Evolutionary conservation across 352 stramenopile genomes (phyloP).

Genomic region (Phytophthora sansomeana): DNA sequence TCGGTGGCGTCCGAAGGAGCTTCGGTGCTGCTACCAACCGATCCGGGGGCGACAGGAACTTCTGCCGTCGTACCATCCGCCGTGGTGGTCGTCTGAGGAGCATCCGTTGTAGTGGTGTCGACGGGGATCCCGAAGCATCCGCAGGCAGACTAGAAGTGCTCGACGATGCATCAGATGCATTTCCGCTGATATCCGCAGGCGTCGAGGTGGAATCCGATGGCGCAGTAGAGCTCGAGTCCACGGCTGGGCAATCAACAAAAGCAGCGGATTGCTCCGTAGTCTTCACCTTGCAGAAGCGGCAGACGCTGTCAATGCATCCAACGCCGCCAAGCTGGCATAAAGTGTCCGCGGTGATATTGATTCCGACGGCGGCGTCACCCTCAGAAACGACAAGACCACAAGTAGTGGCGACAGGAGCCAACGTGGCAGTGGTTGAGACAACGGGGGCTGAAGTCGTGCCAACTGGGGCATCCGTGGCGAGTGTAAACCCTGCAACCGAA

Average conservation of each 20-base stretch:
- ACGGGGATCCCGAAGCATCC: not conserved
- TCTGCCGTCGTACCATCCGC: not conserved
- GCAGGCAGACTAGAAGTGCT: not conserved
- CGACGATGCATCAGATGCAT: not conserved
- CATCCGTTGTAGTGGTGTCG: not conserved
- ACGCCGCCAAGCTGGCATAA: constrained; percentile 36
- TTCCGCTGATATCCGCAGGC: not conserved
- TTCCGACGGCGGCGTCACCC: constrained; percentile 36
- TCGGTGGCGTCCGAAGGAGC: not conserved
- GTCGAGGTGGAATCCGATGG: not conserved
- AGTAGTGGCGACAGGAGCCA: not conserved
- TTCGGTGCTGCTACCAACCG: too few species aligned
- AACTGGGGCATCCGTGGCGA: not conserved
- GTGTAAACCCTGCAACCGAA: constrained; percentile 12
- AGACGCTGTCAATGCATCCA: constrained; percentile 44
- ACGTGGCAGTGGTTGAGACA: not conserved
- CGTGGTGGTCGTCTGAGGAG: not conserved
- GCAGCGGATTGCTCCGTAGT: constrained; percentile 20
- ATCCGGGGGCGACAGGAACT: not conserved
- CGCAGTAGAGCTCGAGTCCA: not conserved
- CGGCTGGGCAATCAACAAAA: constrained; percentile 23
- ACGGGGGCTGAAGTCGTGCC: not conserved
- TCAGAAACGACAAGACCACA: constrained; percentile 25
- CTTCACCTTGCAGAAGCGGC: constrained; percentile 45
- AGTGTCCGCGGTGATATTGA: constrained; percentile 34